Evolutionary conservation across 1,139 yeast genomes (phyloP), one percentile per base, ranked within the genome.

Genomic region (Candida pseudocylindracea): DNA sequence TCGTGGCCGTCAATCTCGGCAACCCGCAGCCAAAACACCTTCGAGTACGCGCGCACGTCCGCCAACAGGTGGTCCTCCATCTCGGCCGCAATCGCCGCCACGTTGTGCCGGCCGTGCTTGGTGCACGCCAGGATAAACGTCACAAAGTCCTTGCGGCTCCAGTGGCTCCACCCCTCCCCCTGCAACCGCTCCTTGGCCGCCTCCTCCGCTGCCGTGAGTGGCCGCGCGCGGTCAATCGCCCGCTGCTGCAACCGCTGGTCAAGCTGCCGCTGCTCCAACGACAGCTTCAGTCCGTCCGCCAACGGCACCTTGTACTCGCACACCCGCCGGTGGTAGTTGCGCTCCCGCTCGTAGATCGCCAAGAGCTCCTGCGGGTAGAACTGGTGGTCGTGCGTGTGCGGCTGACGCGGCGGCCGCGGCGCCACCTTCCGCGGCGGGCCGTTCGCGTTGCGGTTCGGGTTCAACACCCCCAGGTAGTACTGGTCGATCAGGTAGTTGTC

Each of bases 131-230:
- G 93, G 31, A 88, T 63, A 42, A 80, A 85, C 38, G 76, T 74
- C 32, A 88, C 69, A 47, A 88, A 81, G 46, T 88, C 98, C 37
- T 96, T 66, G 48, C 85, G 67, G 7, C 81, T 64, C 94, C 96
- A 88, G 37, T 60, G 61, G 30, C 67, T 63, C 51, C 81, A 88
- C 3, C 93, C 83, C 40, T 72, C 61, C 2, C 54, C 58, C 9
- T 79, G 53, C 27, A 75, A 56, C 38, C 62, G 49, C 34, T 71
- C 70, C 48, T 83, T 85, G 39, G 63, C 58, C 31, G 54, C 59
- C 31, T 60, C 60, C 44, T 88, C 95, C 37, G 73, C 92, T 33
- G 68, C 81, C 0, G 88, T 72, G 36, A 83, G 60, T 2, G 88
- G 85, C 32, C 56, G 64, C 1, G 79, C 85, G 10, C 56, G 52